Conservation (phyloP, 2,329 filamentous ascomycete genomes). For the Fusarium begoniae region DNA sequence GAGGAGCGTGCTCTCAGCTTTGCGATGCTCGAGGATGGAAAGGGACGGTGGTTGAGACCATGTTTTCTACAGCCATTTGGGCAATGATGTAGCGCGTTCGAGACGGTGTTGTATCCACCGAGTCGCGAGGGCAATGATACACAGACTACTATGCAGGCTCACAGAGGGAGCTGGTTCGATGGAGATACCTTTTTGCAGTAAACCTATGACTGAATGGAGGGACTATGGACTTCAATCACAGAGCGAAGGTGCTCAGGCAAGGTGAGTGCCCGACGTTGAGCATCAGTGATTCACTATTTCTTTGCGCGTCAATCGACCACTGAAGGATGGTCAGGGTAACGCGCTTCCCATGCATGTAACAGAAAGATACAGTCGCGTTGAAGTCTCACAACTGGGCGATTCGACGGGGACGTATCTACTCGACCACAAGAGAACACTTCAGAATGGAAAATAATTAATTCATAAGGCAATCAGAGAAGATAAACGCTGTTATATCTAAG, state of each 20-base stretch:
- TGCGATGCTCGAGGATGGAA: too few species aligned
- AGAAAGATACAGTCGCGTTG: background rate
- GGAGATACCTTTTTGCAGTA: fast-evolving
- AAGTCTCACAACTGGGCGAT: background rate
- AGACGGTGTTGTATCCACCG: fast-evolving
- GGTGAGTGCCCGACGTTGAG: too few species aligned
- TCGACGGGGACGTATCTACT: fast-evolving
- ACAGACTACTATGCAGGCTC: fast-evolving
- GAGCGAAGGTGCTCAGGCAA: background rate
- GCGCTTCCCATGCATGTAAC: fast-evolving
- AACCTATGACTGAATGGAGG: too few species aligned
- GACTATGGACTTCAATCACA: too few species aligned
- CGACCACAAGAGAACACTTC: background rate
- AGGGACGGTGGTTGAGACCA: fast-evolving
- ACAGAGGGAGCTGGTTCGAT: fast-evolving
- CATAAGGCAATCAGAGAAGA: background rate
- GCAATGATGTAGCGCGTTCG: too few species aligned
- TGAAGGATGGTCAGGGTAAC: fast-evolving
- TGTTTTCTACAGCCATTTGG: too few species aligned
- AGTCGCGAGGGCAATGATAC: background rate
- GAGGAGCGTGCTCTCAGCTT: background rate
- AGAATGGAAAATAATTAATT: background rate
- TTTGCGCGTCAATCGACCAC: background rate
- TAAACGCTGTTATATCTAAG: fast-evolving
- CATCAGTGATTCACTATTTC: background rate